These are phyloP conservation scores for Strobilomyces dryophilus DNA, from an alignment of 768 basidiomycete species.

Conservation along the genomic window DNA sequence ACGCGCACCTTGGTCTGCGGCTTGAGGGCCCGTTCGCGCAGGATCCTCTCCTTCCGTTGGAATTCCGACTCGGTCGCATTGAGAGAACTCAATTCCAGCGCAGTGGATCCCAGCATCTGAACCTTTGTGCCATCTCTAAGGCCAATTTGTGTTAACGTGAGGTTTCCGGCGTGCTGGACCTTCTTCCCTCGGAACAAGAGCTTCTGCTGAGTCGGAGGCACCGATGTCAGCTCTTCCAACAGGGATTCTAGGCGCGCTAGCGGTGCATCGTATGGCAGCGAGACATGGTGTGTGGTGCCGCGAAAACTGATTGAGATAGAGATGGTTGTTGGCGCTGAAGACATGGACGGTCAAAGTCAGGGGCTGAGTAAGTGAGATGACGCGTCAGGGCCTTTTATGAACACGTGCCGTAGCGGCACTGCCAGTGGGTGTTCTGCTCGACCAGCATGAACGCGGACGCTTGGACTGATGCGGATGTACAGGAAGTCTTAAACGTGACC, in stretches of 20 bases:
- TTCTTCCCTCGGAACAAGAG: slow-evolving; percentile 70
- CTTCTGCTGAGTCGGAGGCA: slow-evolving; percentile 66
- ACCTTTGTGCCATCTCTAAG: slow-evolving; percentile 62
- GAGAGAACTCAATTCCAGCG: slow-evolving; percentile 51
- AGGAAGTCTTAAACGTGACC: slow-evolving; percentile 9
- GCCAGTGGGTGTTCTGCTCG: too few relatives aligned
- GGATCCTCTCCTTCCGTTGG: slow-evolving; percentile 51
- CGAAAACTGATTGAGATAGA: slow-evolving; percentile 40
- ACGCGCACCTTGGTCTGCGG: slow-evolving; percentile 51
- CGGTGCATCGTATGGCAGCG: slow-evolving; percentile 46
- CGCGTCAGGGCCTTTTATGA: neutral
- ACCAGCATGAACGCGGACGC: neutral
- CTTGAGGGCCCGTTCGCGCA: slow-evolving; percentile 55
- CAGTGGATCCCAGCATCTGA: slow-evolving; percentile 67
- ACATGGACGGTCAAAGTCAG: slow-evolving; percentile 9
- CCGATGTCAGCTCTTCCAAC: slow-evolving; percentile 60
- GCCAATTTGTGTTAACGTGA: slow-evolving; percentile 44
- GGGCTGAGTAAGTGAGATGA: slow-evolving; percentile 14
- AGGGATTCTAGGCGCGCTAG: slow-evolving; percentile 46
- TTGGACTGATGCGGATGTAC: neutral
- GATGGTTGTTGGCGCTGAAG: slow-evolving; percentile 8
- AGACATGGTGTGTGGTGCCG: slow-evolving; percentile 45
- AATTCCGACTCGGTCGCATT: slow-evolving; percentile 55
- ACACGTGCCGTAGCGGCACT: too few relatives aligned
- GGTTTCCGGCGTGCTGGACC: slow-evolving; percentile 25